Evolutionary conservation across 345 rosid species (phyloP), one percentile per base, ranked within the genome.

Genomic region (Triadica sebifera): DNA sequence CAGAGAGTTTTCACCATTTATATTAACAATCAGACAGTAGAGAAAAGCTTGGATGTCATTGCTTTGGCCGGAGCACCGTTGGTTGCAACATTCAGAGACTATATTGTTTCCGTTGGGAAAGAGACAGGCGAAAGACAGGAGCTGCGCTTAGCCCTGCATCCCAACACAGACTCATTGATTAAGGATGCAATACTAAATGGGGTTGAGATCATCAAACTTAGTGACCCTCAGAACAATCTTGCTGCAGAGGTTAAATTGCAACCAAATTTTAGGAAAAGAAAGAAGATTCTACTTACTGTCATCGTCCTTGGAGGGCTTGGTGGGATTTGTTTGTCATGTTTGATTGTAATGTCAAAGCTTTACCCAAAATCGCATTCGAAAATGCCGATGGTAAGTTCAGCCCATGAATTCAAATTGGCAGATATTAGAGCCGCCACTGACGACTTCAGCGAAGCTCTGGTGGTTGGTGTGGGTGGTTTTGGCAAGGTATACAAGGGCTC

Each of bases 401-500:
- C 59, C n/a, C 5, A 17, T 4, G 19, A 60, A 19, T 60, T 72
- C 41, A 50, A n/a, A 25, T 49, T 60, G 45, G 67, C 45, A 19
- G 67, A 72, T 50, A 47, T 61, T 2, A 72, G n/a, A 46, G 58
- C 12, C 3, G 75, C 75, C 56, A 72, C 75, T 1, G 29, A 61
- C 17, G 60, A 72, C 38, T 72, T 72, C 46, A 60, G 41, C 15
- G 74, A 71, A 58, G 25, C 66, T 43, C 22, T 25, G 6, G 66
- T 60, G 56, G 10, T 72, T 29, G 75, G 75, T 47, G 57, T 24
- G 25, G 75, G 67, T 37, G 67, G 75, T 34, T 72, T 72, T 19
- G 67, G 75, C 16, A 72, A 60, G 46, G 75, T 72, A 20, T 72
- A 60, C 67, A 72, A 47, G 24, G 75, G 75, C 13, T 20, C 50